These are phyloP conservation scores for Lipomyces chichibuensis DNA, from an alignment of 805 yeast genomes.

Conservation along the genomic window DNA sequence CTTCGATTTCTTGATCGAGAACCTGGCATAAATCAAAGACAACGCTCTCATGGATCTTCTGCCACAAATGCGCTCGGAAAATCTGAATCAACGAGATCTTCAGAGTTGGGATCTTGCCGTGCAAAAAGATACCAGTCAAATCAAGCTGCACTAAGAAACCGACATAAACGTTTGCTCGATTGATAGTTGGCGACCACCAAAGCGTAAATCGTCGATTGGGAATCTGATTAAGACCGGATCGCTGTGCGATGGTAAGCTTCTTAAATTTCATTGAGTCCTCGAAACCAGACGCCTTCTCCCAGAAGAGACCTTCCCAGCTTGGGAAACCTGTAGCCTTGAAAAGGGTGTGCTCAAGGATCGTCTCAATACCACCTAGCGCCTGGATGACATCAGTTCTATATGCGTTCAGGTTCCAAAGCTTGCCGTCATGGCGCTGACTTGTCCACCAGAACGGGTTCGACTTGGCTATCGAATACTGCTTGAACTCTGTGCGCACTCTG, in stretches of 20 bases:
- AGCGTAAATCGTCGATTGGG: slow-evolving; percentile 96
- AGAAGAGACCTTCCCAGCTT: slow-evolving; percentile 97
- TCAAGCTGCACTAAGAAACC: slow-evolving; percentile 96
- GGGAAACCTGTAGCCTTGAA: slow-evolving; percentile 97
- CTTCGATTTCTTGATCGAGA: slow-evolving; percentile 82
- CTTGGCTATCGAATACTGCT: slow-evolving; percentile 69
- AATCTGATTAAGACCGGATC: slow-evolving; percentile 95
- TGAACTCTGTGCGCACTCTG: slow-evolving; percentile 77
- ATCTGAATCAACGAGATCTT: slow-evolving; percentile 94
- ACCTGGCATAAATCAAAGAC: slow-evolving; percentile 94
- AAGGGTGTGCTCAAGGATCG: slow-evolving; percentile 90
- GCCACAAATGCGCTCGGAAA: slow-evolving; percentile 98
- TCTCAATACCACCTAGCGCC: slow-evolving; percentile 95
- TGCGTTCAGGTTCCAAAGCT: slow-evolving; percentile 88
- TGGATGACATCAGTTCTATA: slow-evolving; percentile 96
- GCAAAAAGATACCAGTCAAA: slow-evolving; percentile 93
- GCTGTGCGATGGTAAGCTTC: slow-evolving; percentile 94
- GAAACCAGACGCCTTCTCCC: slow-evolving; percentile 98
- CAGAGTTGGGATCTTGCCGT: slow-evolving; percentile 96
- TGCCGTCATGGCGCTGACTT: slow-evolving; percentile 89
- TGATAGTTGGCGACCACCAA: slow-evolving; percentile 99
- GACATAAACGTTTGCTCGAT: slow-evolving; percentile 95
- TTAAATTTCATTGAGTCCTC: slow-evolving; percentile 95
- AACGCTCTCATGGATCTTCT: slow-evolving; percentile 93
- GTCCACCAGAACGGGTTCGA: slow-evolving; percentile 98